A percentile compares a stretch with the other conserved stretches of the same genome.
Conservation (phyloP, 2,329 filamentous ascomycete genomes). For the Septoria petroselini region DNA sequence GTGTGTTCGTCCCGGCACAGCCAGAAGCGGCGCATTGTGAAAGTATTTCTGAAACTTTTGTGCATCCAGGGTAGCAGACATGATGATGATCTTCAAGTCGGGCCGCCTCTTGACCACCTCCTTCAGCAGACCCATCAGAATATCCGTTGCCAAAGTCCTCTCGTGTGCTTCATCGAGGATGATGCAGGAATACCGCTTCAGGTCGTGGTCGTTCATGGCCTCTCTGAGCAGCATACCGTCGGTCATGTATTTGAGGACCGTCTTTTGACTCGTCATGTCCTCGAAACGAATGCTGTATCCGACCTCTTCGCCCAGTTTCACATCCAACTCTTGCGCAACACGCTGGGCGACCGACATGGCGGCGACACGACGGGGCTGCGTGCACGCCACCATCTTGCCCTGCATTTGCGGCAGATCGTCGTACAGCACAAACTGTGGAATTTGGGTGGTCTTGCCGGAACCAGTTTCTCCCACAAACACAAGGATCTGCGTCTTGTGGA, state of each 20-base stretch:
- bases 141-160: constrained; percentile 92
- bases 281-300: constrained; percentile 99
- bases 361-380: constrained; percentile 93
- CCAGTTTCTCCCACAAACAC: constrained; percentile 99
- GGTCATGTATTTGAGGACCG: constrained; percentile 98
- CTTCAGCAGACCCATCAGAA: constrained; percentile 94
- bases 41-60: constrained; percentile 99
- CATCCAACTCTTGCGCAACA: constrained; percentile 96
- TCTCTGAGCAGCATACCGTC: constrained; percentile 97
- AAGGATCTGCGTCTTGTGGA: constrained; percentile 90
- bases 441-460: constrained; percentile 98
- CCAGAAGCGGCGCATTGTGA: constrained; percentile 85
- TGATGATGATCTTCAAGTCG: constrained; percentile 97
- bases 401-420: constrained; percentile 87
- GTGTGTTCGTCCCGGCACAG: constrained; percentile 90
- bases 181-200: constrained; percentile 92
- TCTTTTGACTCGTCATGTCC: constrained; percentile 83
- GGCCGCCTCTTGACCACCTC: constrained; percentile 76
- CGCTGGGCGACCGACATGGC: constrained; percentile 98
- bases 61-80: constrained; percentile 95
- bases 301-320: constrained; percentile 86
- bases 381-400: constrained; percentile 91
- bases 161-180: constrained; percentile 99
- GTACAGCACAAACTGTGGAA: constrained; percentile 95
- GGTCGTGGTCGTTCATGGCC: constrained; percentile 90